Base-by-base conservation (phyloP, 257 asterid genomes). In the Orobanche coerulescens region DNA sequence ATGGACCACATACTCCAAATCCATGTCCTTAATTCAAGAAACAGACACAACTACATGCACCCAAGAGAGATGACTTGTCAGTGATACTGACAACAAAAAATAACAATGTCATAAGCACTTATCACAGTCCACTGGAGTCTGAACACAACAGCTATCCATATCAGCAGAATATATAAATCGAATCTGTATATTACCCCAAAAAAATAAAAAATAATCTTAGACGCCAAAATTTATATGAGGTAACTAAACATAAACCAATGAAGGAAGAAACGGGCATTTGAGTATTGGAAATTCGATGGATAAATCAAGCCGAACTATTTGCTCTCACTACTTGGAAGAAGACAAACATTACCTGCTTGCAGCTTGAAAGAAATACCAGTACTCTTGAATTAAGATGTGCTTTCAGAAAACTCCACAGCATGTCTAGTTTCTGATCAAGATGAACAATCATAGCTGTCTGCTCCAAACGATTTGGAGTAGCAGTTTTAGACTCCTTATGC, bases 361-460 rank as follows among this genome's bases (percentile, higher is more conserved):
- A 81, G 67, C 83, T 89, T 4, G 99, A 80, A 73, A 89, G 85
- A 72, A 93, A 89, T 34, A 93, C 95, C 37, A 93, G 65, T 65
- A 89, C 81, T 81, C 91, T 83, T 18, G 91, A 84, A 58, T 79
- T 80, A 51, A 93, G 97, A 76, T 89, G 94, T 18, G 89, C 77
- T 83, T 78, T 93, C 59, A 93, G 18, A 71, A 93, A 93, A 76
- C 97, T 93, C 97, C 99, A 93, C 46, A 93, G 67, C 85, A 89
- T 80, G 72, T 90, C 97, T 14, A 89, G 69, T 69, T 93, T 93
- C 79, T 87, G 84, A 25, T 89, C 96, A 52, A 93, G 96, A 70
- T 97, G 84, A 68, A 89, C 84, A 40, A 81, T 39, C 77, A 93
- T 75, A 8, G 82, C 94, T 15, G 87, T 86, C 82, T 93, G 97